phyloP scores from a whole-genome alignment of 1,284 basidiomycete species.

The Moniliella sp. region DNA sequence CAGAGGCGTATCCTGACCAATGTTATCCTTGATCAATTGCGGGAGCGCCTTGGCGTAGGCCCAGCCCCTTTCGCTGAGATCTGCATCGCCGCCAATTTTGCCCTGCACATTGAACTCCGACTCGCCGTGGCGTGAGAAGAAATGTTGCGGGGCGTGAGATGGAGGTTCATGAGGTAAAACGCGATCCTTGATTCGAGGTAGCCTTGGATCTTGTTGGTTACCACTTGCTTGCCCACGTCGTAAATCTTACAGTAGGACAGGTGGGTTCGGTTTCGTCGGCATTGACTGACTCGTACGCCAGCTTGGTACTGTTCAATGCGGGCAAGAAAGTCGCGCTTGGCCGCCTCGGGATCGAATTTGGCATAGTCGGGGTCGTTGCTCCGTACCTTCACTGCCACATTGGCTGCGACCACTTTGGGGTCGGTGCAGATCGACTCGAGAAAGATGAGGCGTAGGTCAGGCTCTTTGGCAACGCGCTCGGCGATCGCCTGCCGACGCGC shows the following conservation, averaged over 20 bases:
- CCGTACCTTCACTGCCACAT: conserved; percentile 80
- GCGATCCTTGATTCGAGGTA: conserved; percentile 84
- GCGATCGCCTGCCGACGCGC: conserved; percentile 53
- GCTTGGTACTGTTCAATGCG: conserved; percentile 83
- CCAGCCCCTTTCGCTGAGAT: conserved; percentile 61
- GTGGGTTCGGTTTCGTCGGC: no score
- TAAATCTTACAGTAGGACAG: conserved; percentile 30
- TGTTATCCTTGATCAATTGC: conserved; percentile 64
- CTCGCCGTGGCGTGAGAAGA: conserved; percentile 88
- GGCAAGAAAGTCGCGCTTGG: conserved; percentile 67
- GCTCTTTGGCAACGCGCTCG: conserved; percentile 66
- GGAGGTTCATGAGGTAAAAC: conserved; percentile 95
- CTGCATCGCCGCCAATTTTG: conserved; percentile 85
- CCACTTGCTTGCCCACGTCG: conserved; percentile 33
- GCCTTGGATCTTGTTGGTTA: conserved; percentile 38
- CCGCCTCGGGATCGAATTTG: conserved; percentile 60
- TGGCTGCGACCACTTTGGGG: conserved; percentile 74
- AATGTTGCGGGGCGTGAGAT: conserved; percentile 91
- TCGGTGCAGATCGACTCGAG: conserved; percentile 86
- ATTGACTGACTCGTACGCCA: no score
- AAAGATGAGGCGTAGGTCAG: conserved; percentile 72
- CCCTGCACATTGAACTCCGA: conserved; percentile 90
- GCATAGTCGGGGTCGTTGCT: conserved; percentile 95
- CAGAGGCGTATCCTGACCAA: conserved; percentile 63
- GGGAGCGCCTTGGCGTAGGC: conserved; percentile 70